Evolutionary conservation across 305 asterid species (phyloP), one percentile per base, ranked within the genome.

Genomic region (Solanum hybrid): DNA sequence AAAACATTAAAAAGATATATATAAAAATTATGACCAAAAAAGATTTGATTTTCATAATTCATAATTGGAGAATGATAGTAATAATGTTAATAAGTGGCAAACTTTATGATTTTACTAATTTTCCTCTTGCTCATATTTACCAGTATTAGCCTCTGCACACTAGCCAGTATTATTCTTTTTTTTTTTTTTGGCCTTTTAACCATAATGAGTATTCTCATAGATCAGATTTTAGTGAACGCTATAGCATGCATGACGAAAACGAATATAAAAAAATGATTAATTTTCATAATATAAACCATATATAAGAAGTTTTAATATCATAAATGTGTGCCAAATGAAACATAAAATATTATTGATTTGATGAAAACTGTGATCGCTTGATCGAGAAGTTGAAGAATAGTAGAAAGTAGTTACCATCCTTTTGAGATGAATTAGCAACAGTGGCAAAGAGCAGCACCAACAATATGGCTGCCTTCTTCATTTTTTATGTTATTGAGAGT

Each of bases 331-430:
- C 1, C 6, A 40, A 13, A 82, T 22, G 8, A 57, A 67, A 31
- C 5, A 26, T 6, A 71, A 5, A 71, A 26, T 11, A 71, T 11
- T 71, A 11, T 69, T 69, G 33, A 69, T 26, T 26, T 26, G 33
- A 69, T 11, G 6, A 73, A 29, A 9, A 57, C 2, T 18, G 11
- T 2, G 1, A 57, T 57, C 24, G 24, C 1, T 18, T 8, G 24
- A 85, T 51, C 14, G 29, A 4, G 1, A 39, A 24, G 34, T 26
- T 6, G 29, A 42, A 35, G 42, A 81, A n/a, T 57, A 74, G 57
- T 36, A 57, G 74, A 73, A 69, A 86, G 88, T 92, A 87, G 89
- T 92, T 92, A 95, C 97, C 97, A 35, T 94, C 97, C 6, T 35
- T 84, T 84, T 84, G 82, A 33, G 86, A 34, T 51, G 97, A 94